Conservation (phyloP, 345 rosid species). For the Eucalyptus cloeziana region DNA sequence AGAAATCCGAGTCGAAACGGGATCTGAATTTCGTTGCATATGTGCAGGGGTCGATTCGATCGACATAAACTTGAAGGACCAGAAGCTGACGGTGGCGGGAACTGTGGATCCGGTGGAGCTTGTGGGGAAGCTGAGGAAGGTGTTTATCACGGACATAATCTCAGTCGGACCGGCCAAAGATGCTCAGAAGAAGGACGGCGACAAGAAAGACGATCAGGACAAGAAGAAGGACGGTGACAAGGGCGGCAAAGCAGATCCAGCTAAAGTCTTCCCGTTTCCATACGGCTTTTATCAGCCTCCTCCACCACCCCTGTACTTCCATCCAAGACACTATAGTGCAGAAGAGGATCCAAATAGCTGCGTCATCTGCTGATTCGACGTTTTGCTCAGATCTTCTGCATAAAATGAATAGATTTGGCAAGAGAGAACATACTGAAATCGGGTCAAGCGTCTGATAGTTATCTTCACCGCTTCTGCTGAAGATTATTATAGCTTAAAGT, state of each 20-base stretch:
- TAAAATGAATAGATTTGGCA: not conserved
- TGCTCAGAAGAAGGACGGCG: not conserved
- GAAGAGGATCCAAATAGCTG: not conserved
- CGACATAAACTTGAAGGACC: not conserved
- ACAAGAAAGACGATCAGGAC: not conserved
- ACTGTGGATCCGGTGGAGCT: not conserved
- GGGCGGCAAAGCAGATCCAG: not conserved
- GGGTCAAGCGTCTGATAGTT: not conserved
- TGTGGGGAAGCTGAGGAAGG: not conserved
- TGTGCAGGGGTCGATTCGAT: conserved; percentile 1
- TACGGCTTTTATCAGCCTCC: fast-evolving
- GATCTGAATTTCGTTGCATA: not conserved
- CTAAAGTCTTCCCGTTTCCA: not conserved
- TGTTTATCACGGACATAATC: not conserved
- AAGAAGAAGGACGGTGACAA: not conserved
- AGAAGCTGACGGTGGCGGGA: conserved; percentile 3
- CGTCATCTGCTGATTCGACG: not conserved
- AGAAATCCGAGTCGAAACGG: not conserved
- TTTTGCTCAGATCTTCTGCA: fast-evolving
- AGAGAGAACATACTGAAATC: not conserved
- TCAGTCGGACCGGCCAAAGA: conserved; percentile 6
- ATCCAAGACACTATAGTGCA: fast-evolving
- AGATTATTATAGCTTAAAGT: fast-evolving
- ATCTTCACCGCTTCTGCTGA: not conserved
- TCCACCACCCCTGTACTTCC: fast-evolving